Evolutionary conservation across 306 rosid genomes (phyloP).

Genomic region (Casuarina equisetifolia): DNA sequence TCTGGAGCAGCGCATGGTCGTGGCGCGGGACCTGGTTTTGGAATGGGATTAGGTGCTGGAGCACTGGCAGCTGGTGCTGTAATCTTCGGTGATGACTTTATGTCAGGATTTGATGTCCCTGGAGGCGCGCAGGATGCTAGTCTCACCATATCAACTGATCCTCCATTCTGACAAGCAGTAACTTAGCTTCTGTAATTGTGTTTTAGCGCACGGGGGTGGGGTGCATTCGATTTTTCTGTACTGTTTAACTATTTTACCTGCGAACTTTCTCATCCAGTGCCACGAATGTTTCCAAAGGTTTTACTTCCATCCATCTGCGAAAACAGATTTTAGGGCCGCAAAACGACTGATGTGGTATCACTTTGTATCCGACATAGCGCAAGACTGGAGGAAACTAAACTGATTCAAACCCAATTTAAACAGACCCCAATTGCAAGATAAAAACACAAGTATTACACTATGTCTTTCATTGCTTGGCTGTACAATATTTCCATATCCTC

Average conservation of each 20-base stretch:
- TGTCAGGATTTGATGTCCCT: conserved; percentile 66
- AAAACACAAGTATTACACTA: too few relatives aligned
- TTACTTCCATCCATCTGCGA: background rate
- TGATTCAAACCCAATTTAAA: background rate
- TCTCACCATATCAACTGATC: conserved; percentile 37
- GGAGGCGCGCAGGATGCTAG: conserved; percentile 46
- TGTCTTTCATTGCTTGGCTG: background rate
- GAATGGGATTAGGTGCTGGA: conserved; percentile 69
- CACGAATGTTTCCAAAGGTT: background rate
- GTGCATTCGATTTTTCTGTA: conserved; percentile 8
- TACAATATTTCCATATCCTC: background rate
- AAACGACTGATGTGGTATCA: background rate
- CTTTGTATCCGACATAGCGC: too few relatives aligned
- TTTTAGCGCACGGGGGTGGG: background rate
- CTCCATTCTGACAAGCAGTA: conserved; percentile 42
- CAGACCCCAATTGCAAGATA: background rate
- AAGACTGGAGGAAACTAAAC: too few relatives aligned
- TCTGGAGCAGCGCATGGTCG: conserved; percentile 36
- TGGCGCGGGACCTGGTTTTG: conserved; percentile 44
- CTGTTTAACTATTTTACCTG: conserved; percentile 3
- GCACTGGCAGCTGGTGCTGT: conserved; percentile 86
- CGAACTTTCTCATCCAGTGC: background rate
- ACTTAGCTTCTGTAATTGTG: conserved; percentile 17
- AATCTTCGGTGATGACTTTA: conserved; percentile 79
- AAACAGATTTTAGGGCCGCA: background rate